These are phyloP conservation scores for Podaxis sp. DNA, from an alignment of 768 basidiomycete species.

Conservation along the genomic window DNA sequence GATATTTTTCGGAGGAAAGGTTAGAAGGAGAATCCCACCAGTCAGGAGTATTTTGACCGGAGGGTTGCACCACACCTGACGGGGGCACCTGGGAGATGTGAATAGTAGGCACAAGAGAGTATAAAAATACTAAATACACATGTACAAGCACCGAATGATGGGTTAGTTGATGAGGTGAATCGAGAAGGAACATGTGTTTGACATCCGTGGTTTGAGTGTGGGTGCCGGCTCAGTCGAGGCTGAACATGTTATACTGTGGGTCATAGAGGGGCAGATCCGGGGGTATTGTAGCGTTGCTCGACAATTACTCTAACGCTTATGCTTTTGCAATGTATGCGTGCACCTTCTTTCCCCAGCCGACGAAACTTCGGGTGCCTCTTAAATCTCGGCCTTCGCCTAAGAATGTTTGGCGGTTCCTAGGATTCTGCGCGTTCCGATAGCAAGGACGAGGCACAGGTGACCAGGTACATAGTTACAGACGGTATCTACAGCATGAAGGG, in stretches of 20 bases:
- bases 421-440: background rate
- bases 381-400: slow-evolving; percentile 5
- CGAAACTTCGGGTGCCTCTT: slow-evolving; percentile 9
- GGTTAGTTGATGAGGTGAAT: background rate
- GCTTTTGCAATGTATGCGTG: background rate
- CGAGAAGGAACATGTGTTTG: background rate
- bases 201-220: background rate
- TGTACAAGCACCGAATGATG: background rate
- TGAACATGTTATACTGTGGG: background rate
- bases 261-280: background rate
- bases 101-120: background rate
- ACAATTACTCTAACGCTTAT: background rate
- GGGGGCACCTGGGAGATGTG: background rate
- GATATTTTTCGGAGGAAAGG: background rate
- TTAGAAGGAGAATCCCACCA: background rate
- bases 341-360: slow-evolving; percentile 8
- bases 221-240: background rate
- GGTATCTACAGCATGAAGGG: background rate
- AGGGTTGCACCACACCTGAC: background rate
- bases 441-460: background rate
- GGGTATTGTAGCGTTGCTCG: background rate
- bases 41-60: background rate
- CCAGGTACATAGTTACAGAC: background rate
- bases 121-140: background rate
- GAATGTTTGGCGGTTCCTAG: background rate